Base-by-base conservation (phyloP, 257 asterid genomes). In the Fraxinus cuspidata region DNA sequence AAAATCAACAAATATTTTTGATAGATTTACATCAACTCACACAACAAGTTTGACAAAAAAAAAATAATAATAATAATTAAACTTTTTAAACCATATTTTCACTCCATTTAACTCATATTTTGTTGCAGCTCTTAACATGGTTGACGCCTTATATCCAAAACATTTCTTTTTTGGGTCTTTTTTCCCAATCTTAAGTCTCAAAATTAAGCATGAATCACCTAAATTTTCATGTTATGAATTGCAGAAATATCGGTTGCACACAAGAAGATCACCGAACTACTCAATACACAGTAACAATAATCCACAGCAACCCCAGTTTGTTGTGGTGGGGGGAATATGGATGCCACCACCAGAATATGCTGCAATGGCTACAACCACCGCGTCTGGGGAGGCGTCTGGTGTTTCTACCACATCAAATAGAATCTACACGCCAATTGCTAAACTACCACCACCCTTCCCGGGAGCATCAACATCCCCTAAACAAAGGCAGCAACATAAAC, bases 241-340 rank as follows among this genome's bases (percentile, higher is more conserved):
- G 28, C 89, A 92, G 97, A 92, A 92, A 82, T 92, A 89, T 68
- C 88, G 97, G 0, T 35, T 92, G 49, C 97, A 92, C 75, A 85
- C 89, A 0, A 86, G 92, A 75, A 87, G 97, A 32, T 63, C 69
- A 8, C 92, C 94, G 2, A 86, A 81, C 74, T 76, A 84, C 23
- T 80, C 90, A 2, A 81, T 79, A 12, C 90, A 86, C 82, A 84
- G 77, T 86, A 32, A 86, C 71, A 81, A 34, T 79, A 74, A 77
- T 64, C 63, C 82, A 53, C 90, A 82, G 56, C 28, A 84, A 9
- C 89, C 96, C 18, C 96, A 86, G 25, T 90, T 91, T 79, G 91
- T 91, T 71, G 97, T 91, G 81, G 97, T 90, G 31, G 88, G 97
- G 35, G 93, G 94, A 63, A 85, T 90, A 71, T 90, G 94, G 97